Base-by-base conservation (phyloP, 495 filamentous ascomycete species). In the Cercophora sp. region DNA sequence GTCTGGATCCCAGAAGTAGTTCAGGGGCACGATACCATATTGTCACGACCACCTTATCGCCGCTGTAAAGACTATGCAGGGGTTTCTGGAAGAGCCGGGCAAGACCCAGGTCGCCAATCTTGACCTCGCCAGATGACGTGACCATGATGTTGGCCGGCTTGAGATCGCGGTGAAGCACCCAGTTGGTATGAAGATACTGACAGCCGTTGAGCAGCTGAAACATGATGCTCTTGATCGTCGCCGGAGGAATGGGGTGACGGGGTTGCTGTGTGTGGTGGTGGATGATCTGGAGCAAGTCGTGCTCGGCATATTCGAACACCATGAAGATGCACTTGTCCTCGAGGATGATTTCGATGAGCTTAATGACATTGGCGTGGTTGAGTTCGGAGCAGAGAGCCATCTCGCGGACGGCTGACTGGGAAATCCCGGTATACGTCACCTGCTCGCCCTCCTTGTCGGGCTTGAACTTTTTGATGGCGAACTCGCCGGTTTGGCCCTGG, bases 391-490 rank as follows among this genome's bases (percentile, higher is more conserved):
- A 99, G 4, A 99, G 78, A n/a, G 92, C 86, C 94, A 99, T 99
- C 69, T 99, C 93, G 31, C 93, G 88, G 56, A 95, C 87, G 5
- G 94, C 93, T 0, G 91, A 96, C 68, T 99, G 93, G 0, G 94
- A 97, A 52, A 99, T 93, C 54, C 93, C 93, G 5, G 93, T 96
- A 70, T 99, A 99, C 57, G 94, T 87, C 43, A 95, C 79, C 52
- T 85, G 77, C 68, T 97, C 94, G 34, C 92, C 93, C 71, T 99
- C 93, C 74, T 97, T 97, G 71, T 99, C 93, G 31, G 93, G 93
- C 73, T 99, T 99, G 84, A 99, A 99, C 84, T 96, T 96, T 70
- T 97, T 97, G 72, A 97, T 97, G 48, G 92, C 92, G 67, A 94
- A 96, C 62, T 94, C 91, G 54, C 87, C 90, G 2, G 69, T 60